These are phyloP conservation scores for Helichrysum umbraculigerum DNA, from an alignment of 129 eudicot genomes.

Conservation along the genomic window DNA sequence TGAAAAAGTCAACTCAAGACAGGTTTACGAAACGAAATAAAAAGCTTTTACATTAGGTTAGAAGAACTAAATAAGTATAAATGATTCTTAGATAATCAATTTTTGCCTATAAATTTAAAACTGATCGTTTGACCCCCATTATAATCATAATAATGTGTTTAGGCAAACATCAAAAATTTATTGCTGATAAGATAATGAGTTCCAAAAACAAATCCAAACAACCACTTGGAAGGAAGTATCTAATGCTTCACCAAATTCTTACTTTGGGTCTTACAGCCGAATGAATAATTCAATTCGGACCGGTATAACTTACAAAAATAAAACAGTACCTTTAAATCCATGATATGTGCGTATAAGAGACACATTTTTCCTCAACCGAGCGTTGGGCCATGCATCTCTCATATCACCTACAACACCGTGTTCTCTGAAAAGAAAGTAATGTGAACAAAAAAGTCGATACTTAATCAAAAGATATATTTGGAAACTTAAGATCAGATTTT, in stretches of 20 bases:
- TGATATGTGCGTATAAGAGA: constrained; percentile 88
- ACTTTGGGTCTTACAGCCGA: neutral
- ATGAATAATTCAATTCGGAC: neutral
- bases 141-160: neutral
- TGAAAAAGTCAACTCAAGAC: no score
- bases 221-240: neutral
- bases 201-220: neutral
- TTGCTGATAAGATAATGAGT: neutral
- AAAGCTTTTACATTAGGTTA: no score
- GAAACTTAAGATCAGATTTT: constrained; percentile 6
- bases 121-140: no score
- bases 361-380: constrained; percentile 88
- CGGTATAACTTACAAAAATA: neutral
- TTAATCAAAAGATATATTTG: constrained; percentile 1
- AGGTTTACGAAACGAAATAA: no score
- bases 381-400: constrained; percentile 99
- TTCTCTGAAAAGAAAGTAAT: constrained; percentile 50
- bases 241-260: no score
- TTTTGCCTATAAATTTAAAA: no score
- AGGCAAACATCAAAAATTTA: neutral
- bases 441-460: constrained; percentile 9
- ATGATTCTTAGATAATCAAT: no score
- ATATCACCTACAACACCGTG: constrained; percentile 97
- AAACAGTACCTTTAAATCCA: constrained; percentile 80
- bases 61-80: no score